Evolutionary conservation across 208 protist genomes (phyloP).

Genomic region (Cochliopodium minus): DNA sequence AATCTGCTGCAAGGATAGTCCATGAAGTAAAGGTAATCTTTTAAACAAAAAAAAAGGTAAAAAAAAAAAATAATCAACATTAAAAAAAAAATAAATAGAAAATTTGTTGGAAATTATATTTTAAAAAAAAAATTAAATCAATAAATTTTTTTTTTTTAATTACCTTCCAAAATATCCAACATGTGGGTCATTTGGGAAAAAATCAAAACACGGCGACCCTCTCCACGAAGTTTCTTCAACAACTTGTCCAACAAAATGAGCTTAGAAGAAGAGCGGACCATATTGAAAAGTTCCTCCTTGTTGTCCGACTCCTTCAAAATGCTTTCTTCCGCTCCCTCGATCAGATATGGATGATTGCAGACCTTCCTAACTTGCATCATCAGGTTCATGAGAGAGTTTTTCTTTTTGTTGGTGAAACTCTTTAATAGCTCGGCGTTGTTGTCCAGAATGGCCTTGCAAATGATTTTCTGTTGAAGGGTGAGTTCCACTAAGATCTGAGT

Average conservation of each 20-base stretch:
- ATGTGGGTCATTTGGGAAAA: conserved; percentile 48
- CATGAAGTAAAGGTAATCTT: conserved; percentile 32
- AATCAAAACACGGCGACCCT: conserved; percentile 35
- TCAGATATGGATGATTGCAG: conserved; percentile 55
- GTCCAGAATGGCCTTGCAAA: conserved; percentile 47
- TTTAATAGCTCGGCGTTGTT: conserved; percentile 16
- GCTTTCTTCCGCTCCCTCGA: conserved; percentile 29
- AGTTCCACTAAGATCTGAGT: conserved; percentile 50
- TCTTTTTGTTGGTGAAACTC: neutral
- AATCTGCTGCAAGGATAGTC: neutral
- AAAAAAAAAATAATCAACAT: too few species aligned
- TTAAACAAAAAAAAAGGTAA: too few species aligned
- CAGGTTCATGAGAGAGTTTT: conserved; percentile 39
- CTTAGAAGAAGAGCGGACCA: conserved; percentile 22
- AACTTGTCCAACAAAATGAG: conserved; percentile 45
- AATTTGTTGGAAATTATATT: too few species aligned
- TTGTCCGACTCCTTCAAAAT: neutral
- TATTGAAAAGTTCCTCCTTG: conserved; percentile 9
- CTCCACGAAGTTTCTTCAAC: conserved; percentile 29
- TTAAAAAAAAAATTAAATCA: too few species aligned
- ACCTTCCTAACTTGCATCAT: conserved; percentile 60
- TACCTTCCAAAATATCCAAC: conserved; percentile 44
- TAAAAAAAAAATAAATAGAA: too few species aligned
- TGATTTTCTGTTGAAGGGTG: conserved; percentile 47
- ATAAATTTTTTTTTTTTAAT: neutral